Evolutionary conservation across 2,329 filamentous ascomycete species (phyloP).

Genomic region (Aspergillus pseudotamarii): DNA sequence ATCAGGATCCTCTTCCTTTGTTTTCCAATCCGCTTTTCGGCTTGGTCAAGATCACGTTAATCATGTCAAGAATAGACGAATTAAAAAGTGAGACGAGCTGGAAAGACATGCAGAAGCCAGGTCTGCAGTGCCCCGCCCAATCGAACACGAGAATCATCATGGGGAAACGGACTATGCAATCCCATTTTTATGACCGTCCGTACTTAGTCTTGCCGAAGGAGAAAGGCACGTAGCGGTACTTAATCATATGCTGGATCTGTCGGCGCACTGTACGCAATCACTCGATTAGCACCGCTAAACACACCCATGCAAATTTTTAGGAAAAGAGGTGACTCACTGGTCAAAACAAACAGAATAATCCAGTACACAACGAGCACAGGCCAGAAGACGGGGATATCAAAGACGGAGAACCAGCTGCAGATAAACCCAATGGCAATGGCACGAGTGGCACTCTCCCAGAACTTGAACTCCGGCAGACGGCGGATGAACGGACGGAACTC

Average conservation of each 20-base stretch:
- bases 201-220: conserved; percentile 87
- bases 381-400: conserved; percentile 99
- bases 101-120: background rate
- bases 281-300: background rate
- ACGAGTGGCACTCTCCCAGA: conserved; percentile 95
- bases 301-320: background rate
- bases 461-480: conserved; percentile 97
- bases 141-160: background rate
- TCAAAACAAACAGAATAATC: conserved; percentile 93
- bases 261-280: conserved; percentile 72
- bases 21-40: background rate
- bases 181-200: conserved; percentile 41
- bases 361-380: conserved; percentile 97
- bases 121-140: background rate
- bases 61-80: conserved; percentile 2
- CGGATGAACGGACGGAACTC: conserved; percentile 98
- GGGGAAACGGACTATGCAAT: conserved; percentile 6
- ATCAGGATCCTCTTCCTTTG: background rate
- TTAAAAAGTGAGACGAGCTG: background rate
- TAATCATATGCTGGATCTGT: conserved; percentile 99
- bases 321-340: conserved; percentile 66
- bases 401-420: conserved; percentile 91
- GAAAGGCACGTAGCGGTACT: conserved; percentile 97
- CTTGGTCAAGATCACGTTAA: conserved; percentile 1
- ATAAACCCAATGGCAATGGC: conserved; percentile 80